phyloP scores from a whole-genome alignment of 495 filamentous ascomycete genomes.

The Evernia prunastri region DNA sequence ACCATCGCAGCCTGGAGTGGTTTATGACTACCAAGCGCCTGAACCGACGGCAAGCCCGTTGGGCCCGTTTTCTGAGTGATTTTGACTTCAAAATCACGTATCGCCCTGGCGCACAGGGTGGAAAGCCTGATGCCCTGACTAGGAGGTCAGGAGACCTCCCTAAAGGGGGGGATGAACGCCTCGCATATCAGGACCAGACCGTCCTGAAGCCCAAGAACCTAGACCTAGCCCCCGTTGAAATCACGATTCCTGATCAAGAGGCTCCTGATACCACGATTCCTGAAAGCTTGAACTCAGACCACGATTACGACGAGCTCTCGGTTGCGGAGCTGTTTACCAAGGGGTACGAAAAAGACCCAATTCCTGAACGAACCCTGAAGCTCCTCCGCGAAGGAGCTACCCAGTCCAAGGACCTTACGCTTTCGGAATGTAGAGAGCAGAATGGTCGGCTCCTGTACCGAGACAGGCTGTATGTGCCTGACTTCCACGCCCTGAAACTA shows the following conservation, averaged over 20 bases:
- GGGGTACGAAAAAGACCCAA: neutral
- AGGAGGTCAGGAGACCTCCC: neutral
- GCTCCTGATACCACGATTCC: too few species aligned
- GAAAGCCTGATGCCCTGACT: constrained; percentile 3
- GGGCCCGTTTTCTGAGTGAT: constrained; percentile 4
- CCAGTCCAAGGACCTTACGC: neutral
- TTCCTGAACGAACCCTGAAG: neutral
- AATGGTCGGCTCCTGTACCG: neutral
- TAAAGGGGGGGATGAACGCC: neutral
- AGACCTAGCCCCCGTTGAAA: neutral
- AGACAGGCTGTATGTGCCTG: neutral
- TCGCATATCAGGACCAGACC: neutral
- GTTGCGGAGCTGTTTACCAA: neutral
- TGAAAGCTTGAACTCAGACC: too few species aligned
- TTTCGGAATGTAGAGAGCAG: neutral
- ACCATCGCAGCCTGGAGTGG: neutral
- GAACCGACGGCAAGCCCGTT: constrained; percentile 11
- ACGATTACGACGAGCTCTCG: too few species aligned
- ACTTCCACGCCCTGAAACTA: neutral
- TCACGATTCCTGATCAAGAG: too few species aligned
- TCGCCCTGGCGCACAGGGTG: neutral
- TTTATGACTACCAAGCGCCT: constrained; percentile 11
- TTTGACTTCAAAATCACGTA: constrained; percentile 1
- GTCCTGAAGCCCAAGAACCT: constrained; percentile 2
- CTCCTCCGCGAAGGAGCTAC: neutral